Conservation (phyloP, 116 monocot genomes). For the Phalaenopsis hybrid region DNA sequence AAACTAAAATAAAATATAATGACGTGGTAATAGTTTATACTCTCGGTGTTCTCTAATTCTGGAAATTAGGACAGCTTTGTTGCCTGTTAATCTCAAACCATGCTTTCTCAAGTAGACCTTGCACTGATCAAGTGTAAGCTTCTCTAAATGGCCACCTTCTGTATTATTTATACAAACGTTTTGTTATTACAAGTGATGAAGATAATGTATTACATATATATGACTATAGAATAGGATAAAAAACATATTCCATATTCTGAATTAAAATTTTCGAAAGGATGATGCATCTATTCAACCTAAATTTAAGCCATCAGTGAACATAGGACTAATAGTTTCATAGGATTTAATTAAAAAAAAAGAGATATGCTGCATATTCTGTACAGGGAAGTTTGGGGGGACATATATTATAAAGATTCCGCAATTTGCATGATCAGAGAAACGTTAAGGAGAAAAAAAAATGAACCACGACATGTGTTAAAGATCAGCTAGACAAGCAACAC, state of each 20-base stretch:
- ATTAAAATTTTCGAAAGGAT: neutral
- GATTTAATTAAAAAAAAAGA: neutral
- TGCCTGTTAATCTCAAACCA: slow-evolving; percentile 64
- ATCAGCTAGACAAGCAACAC: neutral
- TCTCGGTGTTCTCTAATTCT: slow-evolving; percentile 58
- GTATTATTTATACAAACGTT: neutral
- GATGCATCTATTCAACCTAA: neutral
- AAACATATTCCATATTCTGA: neutral
- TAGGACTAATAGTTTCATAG: neutral
- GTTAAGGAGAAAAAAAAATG: no score
- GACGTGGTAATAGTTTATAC: slow-evolving; percentile 25
- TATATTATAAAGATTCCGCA: neutral
- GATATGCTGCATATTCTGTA: neutral
- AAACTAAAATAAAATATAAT: neutral
- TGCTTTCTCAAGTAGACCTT: slow-evolving; percentile 71
- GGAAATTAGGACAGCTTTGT: slow-evolving; percentile 41
- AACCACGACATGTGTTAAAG: neutral
- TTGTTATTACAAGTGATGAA: neutral
- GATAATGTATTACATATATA: no score
- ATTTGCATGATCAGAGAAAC: no score
- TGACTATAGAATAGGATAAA: neutral
- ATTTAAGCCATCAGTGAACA: neutral
- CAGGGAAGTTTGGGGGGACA: neutral
- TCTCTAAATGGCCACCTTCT: slow-evolving; percentile 55
- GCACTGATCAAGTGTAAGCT: slow-evolving; percentile 63